These are phyloP conservation scores for Musa troglodytarum DNA, from an alignment of 176 grass and related monocot species.

Conservation along the genomic window DNA sequence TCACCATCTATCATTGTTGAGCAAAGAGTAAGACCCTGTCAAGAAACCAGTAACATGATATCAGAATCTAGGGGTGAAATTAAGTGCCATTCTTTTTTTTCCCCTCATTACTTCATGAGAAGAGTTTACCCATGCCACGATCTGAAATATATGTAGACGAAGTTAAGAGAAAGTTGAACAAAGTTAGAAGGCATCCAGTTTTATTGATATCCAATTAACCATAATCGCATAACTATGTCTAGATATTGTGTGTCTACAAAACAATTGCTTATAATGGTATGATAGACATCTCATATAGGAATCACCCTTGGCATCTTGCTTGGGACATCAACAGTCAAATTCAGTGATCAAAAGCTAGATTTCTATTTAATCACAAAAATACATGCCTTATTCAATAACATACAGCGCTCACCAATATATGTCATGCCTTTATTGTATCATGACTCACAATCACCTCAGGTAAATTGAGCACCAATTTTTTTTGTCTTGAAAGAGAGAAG, in stretches of 20 bases:
- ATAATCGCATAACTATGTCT: neutral
- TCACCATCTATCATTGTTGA: slow-evolving; percentile 48
- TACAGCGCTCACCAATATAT: too few species aligned
- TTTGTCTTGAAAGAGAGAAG: too few species aligned
- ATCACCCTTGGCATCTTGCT: neutral
- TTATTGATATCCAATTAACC: neutral
- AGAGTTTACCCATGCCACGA: neutral
- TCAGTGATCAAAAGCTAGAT: too few species aligned
- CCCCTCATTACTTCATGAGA: too few species aligned
- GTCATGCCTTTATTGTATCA: too few species aligned
- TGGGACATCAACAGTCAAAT: neutral
- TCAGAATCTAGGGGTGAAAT: slow-evolving; percentile 16
- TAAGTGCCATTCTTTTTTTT: neutral
- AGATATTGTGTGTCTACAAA: neutral
- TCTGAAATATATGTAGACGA: neutral
- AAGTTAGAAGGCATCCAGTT: neutral
- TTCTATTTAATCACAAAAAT: too few species aligned
- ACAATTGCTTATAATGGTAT: neutral
- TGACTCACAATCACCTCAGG: too few species aligned
- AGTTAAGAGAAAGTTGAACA: neutral
- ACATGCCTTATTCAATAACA: too few species aligned
- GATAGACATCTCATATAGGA: neutral
- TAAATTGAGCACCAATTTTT: too few species aligned
- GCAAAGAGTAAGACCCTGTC: slow-evolving; percentile 84
- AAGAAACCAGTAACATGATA: neutral